Percentiles rank a stretch among this genome's conserved stretches.
Evolutionary conservation across 108 stramenopile species (phyloP).

Genomic region (Cyclostephanos invisitatus): DNA sequence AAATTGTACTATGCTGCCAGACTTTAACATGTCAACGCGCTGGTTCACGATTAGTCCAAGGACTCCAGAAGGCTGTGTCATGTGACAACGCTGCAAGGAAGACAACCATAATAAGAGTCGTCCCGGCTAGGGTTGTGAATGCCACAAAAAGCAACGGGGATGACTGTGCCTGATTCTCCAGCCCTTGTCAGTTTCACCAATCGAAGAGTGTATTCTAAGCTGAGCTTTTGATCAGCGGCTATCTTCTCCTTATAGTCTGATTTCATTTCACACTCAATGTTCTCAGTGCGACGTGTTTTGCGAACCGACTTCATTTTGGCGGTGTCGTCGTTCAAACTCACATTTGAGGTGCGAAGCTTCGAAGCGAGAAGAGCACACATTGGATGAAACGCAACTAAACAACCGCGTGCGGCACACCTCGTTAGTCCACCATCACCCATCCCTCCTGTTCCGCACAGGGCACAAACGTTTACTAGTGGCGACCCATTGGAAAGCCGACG

Average conservation of each 20-base stretch:
- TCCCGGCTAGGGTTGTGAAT: constrained; percentile 70
- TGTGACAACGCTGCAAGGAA: constrained; percentile 50
- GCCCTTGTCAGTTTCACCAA: constrained; percentile 26
- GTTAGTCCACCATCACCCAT: constrained; percentile 36
- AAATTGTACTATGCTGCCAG: too few species aligned
- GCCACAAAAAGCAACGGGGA: constrained; percentile 79
- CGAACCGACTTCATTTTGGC: constrained; percentile 20
- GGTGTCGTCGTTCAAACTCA: constrained; percentile 1
- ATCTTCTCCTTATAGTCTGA: constrained; percentile 14
- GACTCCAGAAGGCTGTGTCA: not conserved
- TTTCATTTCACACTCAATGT: constrained; percentile 7
- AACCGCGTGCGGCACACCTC: constrained; percentile 69
- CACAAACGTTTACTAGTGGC: constrained; percentile 42
- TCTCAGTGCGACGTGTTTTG: constrained; percentile 28
- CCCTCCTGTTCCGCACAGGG: constrained; percentile 56
- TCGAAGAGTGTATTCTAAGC: constrained; percentile 60
- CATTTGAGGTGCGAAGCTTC: constrained; percentile 12
- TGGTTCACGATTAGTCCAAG: not conserved
- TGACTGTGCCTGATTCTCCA: constrained; percentile 22
- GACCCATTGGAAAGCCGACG: constrained; percentile 11
- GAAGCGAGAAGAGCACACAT: constrained; percentile 75
- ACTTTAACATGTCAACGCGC: constrained; percentile 7
- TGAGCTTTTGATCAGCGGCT: constrained; percentile 49
- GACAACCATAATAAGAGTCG: constrained; percentile 50
- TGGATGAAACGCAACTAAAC: constrained; percentile 72